These are phyloP conservation scores for Thecaphora frezii DNA, from an alignment of 1,284 basidiomycete species.

Conservation along the genomic window DNA sequence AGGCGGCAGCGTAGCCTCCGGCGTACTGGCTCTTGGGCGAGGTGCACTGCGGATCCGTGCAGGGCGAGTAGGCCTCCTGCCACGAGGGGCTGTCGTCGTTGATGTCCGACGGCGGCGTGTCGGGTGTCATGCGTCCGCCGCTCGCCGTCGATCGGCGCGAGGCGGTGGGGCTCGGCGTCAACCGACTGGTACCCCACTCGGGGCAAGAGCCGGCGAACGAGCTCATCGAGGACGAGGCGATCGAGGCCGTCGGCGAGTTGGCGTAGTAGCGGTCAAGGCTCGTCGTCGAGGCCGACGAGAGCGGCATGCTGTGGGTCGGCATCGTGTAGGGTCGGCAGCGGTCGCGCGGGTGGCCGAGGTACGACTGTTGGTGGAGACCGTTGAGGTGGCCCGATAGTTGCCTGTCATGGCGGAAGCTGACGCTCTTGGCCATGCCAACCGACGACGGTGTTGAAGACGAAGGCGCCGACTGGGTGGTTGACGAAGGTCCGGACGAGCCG, in stretches of 20 bases:
- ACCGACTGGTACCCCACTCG: slow-evolving; percentile 16
- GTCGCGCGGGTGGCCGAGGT: slow-evolving; percentile 31
- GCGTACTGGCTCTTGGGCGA: slow-evolving; percentile 2
- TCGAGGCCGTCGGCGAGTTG: slow-evolving; percentile 26
- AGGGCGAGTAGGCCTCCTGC: slow-evolving; percentile 5
- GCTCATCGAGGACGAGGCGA: slow-evolving; percentile 38
- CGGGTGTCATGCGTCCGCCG: slow-evolving; percentile 53
- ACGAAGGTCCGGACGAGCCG: slow-evolving; percentile 5
- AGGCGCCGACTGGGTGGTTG: slow-evolving; percentile 4
- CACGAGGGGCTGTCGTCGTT: slow-evolving; percentile 10
- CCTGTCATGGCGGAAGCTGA: slow-evolving; percentile 32
- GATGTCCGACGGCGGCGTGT: slow-evolving; percentile 50
- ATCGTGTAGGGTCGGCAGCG: slow-evolving; percentile 41
- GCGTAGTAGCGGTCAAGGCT: slow-evolving; percentile 16
- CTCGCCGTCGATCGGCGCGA: slow-evolving; percentile 25
- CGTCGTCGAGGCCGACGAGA: slow-evolving; percentile 13
- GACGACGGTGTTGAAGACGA: slow-evolving; percentile 23
- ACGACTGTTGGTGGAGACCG: slow-evolving; percentile 16
- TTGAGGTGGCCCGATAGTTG: slow-evolving; percentile 3
- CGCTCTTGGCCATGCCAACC: slow-evolving; percentile 26
- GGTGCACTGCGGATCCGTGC: neutral
- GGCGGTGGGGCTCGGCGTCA: slow-evolving; percentile 40
- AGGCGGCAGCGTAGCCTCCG: neutral
- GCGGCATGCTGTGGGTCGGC: slow-evolving; percentile 28
- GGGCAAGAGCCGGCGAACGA: slow-evolving; percentile 27